Evolutionary conservation across 2,329 filamentous ascomycete species (phyloP).

Genomic region (Hypocreales sp.): DNA sequence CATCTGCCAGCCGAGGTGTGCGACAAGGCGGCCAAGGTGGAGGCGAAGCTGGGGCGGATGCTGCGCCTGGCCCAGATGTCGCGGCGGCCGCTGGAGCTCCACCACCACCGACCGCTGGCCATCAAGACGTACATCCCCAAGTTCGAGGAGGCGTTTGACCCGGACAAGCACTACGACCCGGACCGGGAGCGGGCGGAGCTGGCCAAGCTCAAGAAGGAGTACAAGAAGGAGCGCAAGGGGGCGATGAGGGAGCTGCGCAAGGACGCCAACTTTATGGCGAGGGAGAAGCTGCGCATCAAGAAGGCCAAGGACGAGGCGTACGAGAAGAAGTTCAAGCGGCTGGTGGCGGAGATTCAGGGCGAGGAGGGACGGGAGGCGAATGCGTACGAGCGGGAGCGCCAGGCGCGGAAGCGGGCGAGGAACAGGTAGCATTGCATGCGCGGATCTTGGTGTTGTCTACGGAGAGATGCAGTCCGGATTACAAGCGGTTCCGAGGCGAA

Average conservation of each 20-base stretch:
- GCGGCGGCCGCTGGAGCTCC: slow-evolving; percentile 70
- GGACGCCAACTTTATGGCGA: slow-evolving; percentile 84
- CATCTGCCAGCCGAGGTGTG: slow-evolving; percentile 31
- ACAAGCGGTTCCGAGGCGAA: too few relatives aligned
- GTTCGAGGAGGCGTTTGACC: slow-evolving; percentile 92
- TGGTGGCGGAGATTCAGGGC: slow-evolving; percentile 90
- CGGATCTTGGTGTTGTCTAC: too few relatives aligned
- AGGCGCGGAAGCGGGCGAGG: slow-evolving; percentile 51
- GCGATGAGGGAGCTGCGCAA: slow-evolving; percentile 88
- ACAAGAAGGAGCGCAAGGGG: slow-evolving; percentile 91
- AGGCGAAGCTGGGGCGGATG: slow-evolving; percentile 32
- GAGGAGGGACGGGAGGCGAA: slow-evolving; percentile 82
- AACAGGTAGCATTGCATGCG: too few relatives aligned
- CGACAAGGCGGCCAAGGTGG: slow-evolving; percentile 24
- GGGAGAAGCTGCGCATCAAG: slow-evolving; percentile 82
- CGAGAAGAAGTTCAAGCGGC: slow-evolving; percentile 86
- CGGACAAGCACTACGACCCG: slow-evolving; percentile 92
- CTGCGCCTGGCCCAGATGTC: slow-evolving; percentile 45
- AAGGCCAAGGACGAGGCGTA: slow-evolving; percentile 87
- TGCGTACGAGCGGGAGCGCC: slow-evolving; percentile 76
- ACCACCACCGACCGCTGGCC: slow-evolving; percentile 75
- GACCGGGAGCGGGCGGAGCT: slow-evolving; percentile 78
- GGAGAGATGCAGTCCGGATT: too few relatives aligned
- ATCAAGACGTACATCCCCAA: slow-evolving; percentile 84
- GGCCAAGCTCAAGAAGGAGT: slow-evolving; percentile 73